Evolutionary conservation across 805 yeast genomes (phyloP).

Genomic region (Myxozyma monticola): DNA sequence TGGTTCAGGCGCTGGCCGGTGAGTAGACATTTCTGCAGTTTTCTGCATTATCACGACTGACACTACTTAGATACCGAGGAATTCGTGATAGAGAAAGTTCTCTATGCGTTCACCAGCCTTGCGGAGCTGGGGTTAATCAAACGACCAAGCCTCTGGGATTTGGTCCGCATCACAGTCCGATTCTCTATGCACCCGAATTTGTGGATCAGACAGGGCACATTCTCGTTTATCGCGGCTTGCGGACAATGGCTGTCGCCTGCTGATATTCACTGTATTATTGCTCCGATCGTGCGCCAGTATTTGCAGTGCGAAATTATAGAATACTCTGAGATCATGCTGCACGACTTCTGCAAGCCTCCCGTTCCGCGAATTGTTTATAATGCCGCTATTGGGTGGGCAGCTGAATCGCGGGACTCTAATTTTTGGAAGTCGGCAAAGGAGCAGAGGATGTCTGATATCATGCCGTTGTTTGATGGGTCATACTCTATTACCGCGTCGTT

Average conservation of each 20-base stretch:
- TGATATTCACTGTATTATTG: slow-evolving; percentile 77
- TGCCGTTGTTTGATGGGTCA: slow-evolving; percentile 27
- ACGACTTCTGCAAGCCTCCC: slow-evolving; percentile 68
- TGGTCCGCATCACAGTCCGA: slow-evolving; percentile 52
- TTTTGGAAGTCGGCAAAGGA: slow-evolving; percentile 64
- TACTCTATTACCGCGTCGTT: slow-evolving; percentile 24
- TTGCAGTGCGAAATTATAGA: slow-evolving; percentile 74
- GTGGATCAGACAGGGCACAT: slow-evolving; percentile 72
- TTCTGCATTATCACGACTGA: neutral
- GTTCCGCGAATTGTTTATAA: slow-evolving; percentile 61
- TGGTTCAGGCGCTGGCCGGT: slow-evolving; percentile 76
- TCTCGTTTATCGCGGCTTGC: slow-evolving; percentile 61
- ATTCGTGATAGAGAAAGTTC: slow-evolving; percentile 68
- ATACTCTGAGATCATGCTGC: slow-evolving; percentile 63
- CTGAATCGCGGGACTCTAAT: slow-evolving; percentile 61
- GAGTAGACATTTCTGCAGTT: neutral
- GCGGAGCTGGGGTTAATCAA: slow-evolving; percentile 58
- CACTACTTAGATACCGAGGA: slow-evolving; percentile 60
- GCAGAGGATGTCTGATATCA: slow-evolving; percentile 28
- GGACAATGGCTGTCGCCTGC: slow-evolving; percentile 67
- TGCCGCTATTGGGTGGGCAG: slow-evolving; percentile 68
- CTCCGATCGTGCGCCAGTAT: slow-evolving; percentile 76
- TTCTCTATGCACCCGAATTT: slow-evolving; percentile 82
- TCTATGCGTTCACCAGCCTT: slow-evolving; percentile 58
- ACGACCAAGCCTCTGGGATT: slow-evolving; percentile 54